Evolutionary conservation across 1,284 basidiomycete genomes (phyloP).

Genomic region (Somion occarium): DNA sequence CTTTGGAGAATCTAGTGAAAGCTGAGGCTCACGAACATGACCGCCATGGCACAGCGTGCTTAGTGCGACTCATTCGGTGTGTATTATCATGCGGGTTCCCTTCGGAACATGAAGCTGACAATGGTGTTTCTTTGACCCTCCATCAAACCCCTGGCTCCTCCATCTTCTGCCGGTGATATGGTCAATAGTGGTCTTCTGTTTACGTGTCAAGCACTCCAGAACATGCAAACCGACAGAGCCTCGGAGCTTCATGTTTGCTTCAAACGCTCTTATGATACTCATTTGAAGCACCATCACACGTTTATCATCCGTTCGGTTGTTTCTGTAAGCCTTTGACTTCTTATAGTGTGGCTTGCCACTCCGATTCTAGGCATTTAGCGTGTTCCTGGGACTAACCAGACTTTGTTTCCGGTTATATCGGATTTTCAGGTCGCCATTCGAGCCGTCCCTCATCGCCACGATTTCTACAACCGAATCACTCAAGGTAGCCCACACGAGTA

Average conservation of each 20-base stretch:
- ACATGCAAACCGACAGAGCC: constrained; percentile 64
- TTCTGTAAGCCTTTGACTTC: constrained; percentile 40
- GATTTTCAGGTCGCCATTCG: constrained; percentile 84
- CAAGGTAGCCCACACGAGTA: constrained; percentile 78
- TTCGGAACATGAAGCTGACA: constrained; percentile 1
- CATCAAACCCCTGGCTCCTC: constrained; percentile 34
- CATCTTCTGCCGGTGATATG: constrained; percentile 15
- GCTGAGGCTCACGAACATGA: constrained; percentile 53
- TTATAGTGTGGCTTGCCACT: neutral
- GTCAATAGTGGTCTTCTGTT: constrained; percentile 76
- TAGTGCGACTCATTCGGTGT: constrained; percentile 82
- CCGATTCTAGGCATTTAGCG: constrained; percentile 4
- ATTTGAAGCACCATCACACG: constrained; percentile 80
- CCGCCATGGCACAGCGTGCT: constrained; percentile 48
- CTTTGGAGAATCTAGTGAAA: constrained; percentile 77
- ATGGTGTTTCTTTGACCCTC: constrained; percentile 4
- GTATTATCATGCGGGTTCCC: constrained; percentile 25
- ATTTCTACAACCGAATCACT: constrained; percentile 82
- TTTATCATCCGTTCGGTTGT: constrained; percentile 85
- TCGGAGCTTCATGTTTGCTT: constrained; percentile 84
- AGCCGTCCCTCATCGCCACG: constrained; percentile 83
- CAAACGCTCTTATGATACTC: constrained; percentile 81
- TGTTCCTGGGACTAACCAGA: neutral
- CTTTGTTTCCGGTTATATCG: neutral
- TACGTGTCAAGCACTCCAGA: constrained; percentile 76